These are phyloP conservation scores for Pythium monospermum DNA, from an alignment of 352 stramenopile species.

Conservation along the genomic window DNA sequence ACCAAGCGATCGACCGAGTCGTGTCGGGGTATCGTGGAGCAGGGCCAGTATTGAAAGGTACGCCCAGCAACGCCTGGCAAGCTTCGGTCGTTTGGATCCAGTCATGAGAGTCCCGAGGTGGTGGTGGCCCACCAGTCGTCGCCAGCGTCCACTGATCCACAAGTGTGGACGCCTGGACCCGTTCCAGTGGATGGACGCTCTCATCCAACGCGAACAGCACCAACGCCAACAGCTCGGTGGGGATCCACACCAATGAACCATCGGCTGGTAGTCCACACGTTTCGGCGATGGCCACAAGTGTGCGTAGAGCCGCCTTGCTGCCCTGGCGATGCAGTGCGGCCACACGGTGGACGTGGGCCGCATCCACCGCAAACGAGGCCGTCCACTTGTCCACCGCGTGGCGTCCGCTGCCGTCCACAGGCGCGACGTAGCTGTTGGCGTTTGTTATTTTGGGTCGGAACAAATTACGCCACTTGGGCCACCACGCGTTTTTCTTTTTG, in stretches of 20 bases:
- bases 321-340: not conserved
- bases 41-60: no score
- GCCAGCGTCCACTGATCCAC: no score
- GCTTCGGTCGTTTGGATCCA: no score
- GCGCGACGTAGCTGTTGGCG: no score
- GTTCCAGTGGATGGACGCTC: conserved; percentile 6
- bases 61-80: no score
- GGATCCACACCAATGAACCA: not conserved
- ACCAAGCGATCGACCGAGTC: no score
- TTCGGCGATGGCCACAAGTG: conserved; percentile 2
- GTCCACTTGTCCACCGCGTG: not conserved
- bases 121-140: no score
- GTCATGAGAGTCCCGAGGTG: no score
- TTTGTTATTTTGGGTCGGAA: no score
- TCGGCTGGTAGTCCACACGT: not conserved
- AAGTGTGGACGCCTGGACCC: not conserved
- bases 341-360: not conserved
- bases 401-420: not conserved
- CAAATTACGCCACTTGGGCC: no score
- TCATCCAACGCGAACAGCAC: conserved; percentile 1
- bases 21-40: no score
- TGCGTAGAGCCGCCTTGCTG: not conserved
- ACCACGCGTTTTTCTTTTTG: no score
- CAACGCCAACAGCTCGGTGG: not conserved
- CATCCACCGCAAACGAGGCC: not conserved